phyloP scores from a whole-genome alignment of 2,329 filamentous ascomycete genomes.

The Elsinoe australis region DNA sequence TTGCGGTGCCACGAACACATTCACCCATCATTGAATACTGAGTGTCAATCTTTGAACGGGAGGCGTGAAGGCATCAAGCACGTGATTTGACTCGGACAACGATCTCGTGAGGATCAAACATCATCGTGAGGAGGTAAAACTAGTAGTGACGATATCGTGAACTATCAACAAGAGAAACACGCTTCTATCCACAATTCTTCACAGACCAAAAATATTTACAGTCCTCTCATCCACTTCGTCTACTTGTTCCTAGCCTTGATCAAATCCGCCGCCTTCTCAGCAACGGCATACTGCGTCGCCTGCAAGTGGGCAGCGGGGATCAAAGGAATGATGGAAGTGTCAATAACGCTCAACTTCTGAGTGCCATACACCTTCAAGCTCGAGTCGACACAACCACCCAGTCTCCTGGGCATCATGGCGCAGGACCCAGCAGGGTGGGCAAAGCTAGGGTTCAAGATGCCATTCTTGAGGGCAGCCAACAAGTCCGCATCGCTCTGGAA shows the following conservation, averaged over 20 bases:
- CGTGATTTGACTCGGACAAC: no score
- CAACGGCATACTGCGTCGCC: constrained; percentile 20
- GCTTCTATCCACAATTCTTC: no score
- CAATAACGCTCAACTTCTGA: constrained; percentile 24
- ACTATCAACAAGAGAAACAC: no score
- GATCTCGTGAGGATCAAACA: no score
- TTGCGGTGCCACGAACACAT: no score
- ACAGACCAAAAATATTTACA: no score
- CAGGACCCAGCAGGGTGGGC: constrained; percentile 31
- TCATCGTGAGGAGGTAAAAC: no score
- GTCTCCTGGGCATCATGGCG: constrained; percentile 28
- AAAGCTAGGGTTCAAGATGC: constrained; percentile 25
- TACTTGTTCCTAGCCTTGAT: constrained; percentile 17
- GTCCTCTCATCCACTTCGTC: not conserved
- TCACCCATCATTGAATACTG: no score
- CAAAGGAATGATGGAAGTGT: constrained; percentile 26
- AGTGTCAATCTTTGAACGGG: no score
- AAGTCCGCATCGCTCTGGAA: constrained; percentile 23
- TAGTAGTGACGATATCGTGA: no score
- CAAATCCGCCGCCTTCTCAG: constrained; percentile 19
- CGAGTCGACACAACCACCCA: constrained; percentile 28
- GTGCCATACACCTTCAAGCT: constrained; percentile 28
- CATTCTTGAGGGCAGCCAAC: constrained; percentile 18
- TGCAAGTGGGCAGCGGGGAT: constrained; percentile 20
- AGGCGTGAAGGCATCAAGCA: no score